Base-by-base conservation (phyloP, 331 rosid genomes). In the Malus hybrid region DNA sequence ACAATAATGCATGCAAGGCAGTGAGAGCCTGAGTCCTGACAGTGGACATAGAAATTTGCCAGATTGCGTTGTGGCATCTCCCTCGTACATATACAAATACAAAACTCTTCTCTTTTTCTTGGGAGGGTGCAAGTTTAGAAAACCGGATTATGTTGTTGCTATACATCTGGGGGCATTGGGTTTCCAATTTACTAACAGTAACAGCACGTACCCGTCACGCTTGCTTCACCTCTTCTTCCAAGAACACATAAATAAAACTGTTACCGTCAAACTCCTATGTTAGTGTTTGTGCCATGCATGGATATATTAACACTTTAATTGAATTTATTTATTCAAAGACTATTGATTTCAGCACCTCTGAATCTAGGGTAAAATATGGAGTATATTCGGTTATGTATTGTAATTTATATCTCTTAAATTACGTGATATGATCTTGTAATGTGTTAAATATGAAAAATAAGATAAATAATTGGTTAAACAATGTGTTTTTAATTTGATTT, bases 181-280 rank as follows among this genome's bases (percentile, higher is more conserved):
- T 72, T 81, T 73, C 62, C 66, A 24, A 70, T 39, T 57, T 20
- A 50, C n/a, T 15, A 50, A 70, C 61, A 52, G 68, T 39, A 72
- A 55, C 76, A 65, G 82, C 79, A 77, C 79, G 85, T 77, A 73
- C 79, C 82, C 85, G 85, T 68, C 85, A 81, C 85, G 85, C 73
- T 62, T 81, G 78, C 59, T 10, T 34, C 64, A 70, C 68, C 72
- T 42, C 28, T 42, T 22, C 16, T 50, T 48, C 75, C 67, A 67
- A 39, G 46, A 64, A 71, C 75, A 73, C 24, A 8, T 29, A n/a
- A 9, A 46, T 31, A 60, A 31, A 52, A 54, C 31, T 55, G 12
- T 31, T 20, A 2, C 33, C 3, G 10, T 4, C 67, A 62, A 62
- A 27, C 33, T 62, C 20, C 32, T 28, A 14, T 3, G 39, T 62